Percentiles rank a stretch among this genome's conserved stretches.
phyloP scores from a whole-genome alignment of 352 stramenopile genomes.

The Stramenopiles sp. region DNA sequence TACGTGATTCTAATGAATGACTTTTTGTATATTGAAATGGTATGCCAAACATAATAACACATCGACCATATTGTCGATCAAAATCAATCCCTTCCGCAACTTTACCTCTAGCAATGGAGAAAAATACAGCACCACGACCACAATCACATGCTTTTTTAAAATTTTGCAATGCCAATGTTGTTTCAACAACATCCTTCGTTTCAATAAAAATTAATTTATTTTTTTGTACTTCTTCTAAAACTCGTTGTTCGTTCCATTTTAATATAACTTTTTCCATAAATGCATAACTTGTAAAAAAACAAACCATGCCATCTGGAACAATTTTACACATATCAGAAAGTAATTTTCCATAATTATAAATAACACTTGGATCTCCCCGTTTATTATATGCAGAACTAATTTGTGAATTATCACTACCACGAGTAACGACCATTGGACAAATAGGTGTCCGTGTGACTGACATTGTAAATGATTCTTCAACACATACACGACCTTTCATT shows the following conservation, averaged over 20 bases:
- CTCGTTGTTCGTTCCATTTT: slow-evolving; percentile 31
- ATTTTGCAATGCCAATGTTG: slow-evolving; percentile 91
- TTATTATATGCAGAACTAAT: slow-evolving; percentile 9
- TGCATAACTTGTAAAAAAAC: slow-evolving; percentile 96
- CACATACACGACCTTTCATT: slow-evolving; percentile 89
- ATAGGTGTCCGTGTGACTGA: slow-evolving; percentile 92
- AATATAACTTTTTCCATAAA: slow-evolving; percentile 77
- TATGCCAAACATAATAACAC: slow-evolving; percentile 93
- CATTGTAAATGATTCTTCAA: slow-evolving; percentile 88
- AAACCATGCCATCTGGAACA: slow-evolving; percentile 92
- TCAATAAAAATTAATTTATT: slow-evolving; percentile 98
- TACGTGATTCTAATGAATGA: slow-evolving; percentile 63
- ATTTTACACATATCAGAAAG: slow-evolving; percentile 75
- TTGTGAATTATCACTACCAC: too few species aligned
- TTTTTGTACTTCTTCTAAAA: slow-evolving; percentile 76
- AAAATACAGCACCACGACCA: slow-evolving; percentile 87
- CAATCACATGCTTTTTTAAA: slow-evolving; percentile 89
- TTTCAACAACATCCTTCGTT: slow-evolving; percentile 98
- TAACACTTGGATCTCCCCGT: slow-evolving; percentile 48
- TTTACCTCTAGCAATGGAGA: slow-evolving; percentile 93
- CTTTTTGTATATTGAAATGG: slow-evolving; percentile 96
- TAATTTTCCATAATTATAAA: slow-evolving; percentile 84
- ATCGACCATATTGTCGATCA: slow-evolving; percentile 91
- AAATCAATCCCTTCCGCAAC: slow-evolving; percentile 99
- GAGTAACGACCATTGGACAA: slow-evolving; percentile 88